phyloP scores from a whole-genome alignment of 805 yeast genomes.

The Torulaspora microellipsoides region DNA sequence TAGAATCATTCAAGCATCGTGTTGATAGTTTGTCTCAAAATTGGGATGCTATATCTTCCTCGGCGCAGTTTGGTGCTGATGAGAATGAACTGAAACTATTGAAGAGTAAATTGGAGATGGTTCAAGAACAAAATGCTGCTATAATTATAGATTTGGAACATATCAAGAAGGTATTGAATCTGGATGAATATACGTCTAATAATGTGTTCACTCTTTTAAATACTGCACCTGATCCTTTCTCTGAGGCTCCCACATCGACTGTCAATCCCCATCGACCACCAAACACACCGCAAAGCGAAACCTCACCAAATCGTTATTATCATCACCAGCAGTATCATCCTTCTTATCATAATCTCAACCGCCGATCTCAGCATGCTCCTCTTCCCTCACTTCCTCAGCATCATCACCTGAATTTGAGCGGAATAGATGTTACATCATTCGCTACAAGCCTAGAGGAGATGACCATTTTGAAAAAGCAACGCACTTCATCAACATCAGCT shows the following conservation, averaged over 20 bases:
- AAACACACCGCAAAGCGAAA: constrained; percentile 10
- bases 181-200: constrained; percentile 8
- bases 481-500: neutral
- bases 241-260: constrained; percentile 1
- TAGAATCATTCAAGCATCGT: constrained; percentile 12
- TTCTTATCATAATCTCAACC: neutral
- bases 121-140: constrained; percentile 21
- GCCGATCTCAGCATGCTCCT: too few species aligned
- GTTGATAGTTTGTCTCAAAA: constrained; percentile 15
- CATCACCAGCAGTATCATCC: neutral
- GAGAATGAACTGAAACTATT: constrained; percentile 13
- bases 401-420: constrained; percentile 1
- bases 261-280: constrained; percentile 6
- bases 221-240: constrained; percentile 3
- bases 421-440: constrained; percentile 3
- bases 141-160: constrained; percentile 18
- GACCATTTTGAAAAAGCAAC: constrained; percentile 1
- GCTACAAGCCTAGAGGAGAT: constrained; percentile 1
- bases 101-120: constrained; percentile 15
- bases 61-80: constrained; percentile 3
- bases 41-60: constrained; percentile 13
- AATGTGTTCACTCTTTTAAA: constrained; percentile 9
- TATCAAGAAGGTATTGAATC: constrained; percentile 12
- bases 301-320: constrained; percentile 1
- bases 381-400: constrained; percentile 2